Conservation (phyloP, 148 eudicot species). For the Hydrangea macrophylla region DNA sequence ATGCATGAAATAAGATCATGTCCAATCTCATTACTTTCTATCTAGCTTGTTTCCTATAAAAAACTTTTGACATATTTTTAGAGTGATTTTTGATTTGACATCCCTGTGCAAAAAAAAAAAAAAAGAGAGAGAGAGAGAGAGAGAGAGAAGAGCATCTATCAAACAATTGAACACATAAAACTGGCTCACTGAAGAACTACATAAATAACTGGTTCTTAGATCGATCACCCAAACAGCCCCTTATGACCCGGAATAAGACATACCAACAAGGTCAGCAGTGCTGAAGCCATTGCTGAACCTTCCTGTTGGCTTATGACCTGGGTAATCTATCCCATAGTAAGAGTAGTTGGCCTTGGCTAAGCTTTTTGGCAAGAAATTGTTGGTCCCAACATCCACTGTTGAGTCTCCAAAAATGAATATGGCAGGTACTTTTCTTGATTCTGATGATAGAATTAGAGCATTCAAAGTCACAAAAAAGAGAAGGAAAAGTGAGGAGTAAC, state of each 20-base stretch:
- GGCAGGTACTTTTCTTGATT: conserved; percentile 20
- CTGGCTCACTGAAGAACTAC: conserved; percentile 20
- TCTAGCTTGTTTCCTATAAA: too few species aligned
- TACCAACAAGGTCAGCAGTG: conserved; percentile 38
- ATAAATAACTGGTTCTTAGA: background rate
- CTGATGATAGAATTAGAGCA: too few species aligned
- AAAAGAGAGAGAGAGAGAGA: background rate
- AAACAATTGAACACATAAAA: conserved; percentile 31
- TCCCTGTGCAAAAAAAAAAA: background rate
- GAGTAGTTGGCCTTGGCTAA: conserved; percentile 23
- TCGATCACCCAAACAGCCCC: too few species aligned
- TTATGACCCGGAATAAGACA: too few species aligned
- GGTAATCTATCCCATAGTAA: conserved; percentile 33
- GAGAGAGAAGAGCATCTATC: conserved; percentile 36
- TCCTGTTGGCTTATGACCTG: conserved; percentile 24
- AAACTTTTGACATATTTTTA: too few species aligned
- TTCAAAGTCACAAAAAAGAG: too few species aligned
- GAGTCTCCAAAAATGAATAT: conserved; percentile 42
- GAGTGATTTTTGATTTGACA: too few species aligned
- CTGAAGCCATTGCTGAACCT: conserved; percentile 46
- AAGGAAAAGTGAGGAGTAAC: too few species aligned
- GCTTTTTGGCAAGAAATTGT: conserved; percentile 16
- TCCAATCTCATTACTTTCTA: too few species aligned
- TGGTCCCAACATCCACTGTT: conserved; percentile 41
- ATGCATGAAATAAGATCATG: too few species aligned